phyloP scores from a whole-genome alignment of 306 rosid species.

The Fragaria vesca region DNA sequence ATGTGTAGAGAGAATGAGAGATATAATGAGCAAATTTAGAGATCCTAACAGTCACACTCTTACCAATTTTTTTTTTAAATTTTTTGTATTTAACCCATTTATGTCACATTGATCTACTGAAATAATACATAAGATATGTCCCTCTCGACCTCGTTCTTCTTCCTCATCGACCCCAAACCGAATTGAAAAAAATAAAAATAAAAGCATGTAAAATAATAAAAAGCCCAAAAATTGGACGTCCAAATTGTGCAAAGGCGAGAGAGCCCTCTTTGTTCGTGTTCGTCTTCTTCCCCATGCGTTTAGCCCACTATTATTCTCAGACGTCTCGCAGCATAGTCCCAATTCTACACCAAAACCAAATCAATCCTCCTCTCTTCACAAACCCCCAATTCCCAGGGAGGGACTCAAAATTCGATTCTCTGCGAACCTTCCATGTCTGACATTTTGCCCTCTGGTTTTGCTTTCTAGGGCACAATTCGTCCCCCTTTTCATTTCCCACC shows the following conservation, averaged over 20 bases:
- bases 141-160: too few species aligned
- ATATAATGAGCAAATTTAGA: too few species aligned
- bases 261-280: not conserved
- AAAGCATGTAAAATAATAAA: not conserved
- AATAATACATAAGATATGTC: too few species aligned
- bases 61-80: too few species aligned
- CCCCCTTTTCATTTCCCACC: slow-evolving; percentile 28
- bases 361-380: not conserved
- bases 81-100: too few species aligned
- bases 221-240: not conserved
- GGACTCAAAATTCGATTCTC: not conserved
- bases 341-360: not conserved
- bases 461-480: slow-evolving; percentile 51
- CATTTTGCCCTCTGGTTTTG: slow-evolving; percentile 51
- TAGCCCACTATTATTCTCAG: slow-evolving; percentile 1
- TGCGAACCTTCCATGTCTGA: slow-evolving; percentile 52
- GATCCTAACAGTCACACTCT: too few species aligned
- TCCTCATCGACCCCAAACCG: not conserved
- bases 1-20: too few species aligned
- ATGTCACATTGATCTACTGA: too few species aligned
- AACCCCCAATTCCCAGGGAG: not conserved
- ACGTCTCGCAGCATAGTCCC: not conserved
- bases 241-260: not conserved
- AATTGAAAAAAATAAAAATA: not conserved
- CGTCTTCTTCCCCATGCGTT: slow-evolving; percentile 5